These are phyloP conservation scores for Mycocentrospora acerina DNA, from an alignment of 2,329 filamentous ascomycete genomes.

Conservation along the genomic window DNA sequence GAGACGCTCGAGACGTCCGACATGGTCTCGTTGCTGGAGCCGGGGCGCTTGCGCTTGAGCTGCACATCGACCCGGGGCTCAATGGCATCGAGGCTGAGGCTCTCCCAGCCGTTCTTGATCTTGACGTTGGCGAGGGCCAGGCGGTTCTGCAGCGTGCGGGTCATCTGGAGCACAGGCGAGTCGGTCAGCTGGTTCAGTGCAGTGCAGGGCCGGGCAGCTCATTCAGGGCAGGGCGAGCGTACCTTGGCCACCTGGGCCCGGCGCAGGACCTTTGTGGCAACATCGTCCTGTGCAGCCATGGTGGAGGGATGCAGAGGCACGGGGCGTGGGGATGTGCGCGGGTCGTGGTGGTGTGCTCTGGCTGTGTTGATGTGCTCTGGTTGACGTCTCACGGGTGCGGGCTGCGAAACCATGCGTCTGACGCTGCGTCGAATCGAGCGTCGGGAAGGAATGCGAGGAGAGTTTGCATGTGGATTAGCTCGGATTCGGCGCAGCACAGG, in stretches of 20 bases:
- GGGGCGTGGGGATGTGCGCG: constrained; percentile 15
- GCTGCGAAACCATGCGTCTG: constrained; percentile 25
- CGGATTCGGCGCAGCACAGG: constrained; percentile 26
- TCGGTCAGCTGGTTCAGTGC: no score
- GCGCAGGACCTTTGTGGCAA: constrained; percentile 46
- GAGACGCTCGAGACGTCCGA: constrained; percentile 86
- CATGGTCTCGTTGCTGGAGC: constrained; percentile 68
- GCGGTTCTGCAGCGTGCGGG: constrained; percentile 86
- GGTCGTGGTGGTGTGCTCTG: constrained; percentile 23
- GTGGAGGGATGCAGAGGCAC: constrained; percentile 14
- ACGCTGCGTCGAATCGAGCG: constrained; percentile 38
- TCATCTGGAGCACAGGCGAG: constrained; percentile 65
- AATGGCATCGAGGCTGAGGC: constrained; percentile 80
- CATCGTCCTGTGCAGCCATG: constrained; percentile 43
- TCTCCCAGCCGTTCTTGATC: constrained; percentile 92
- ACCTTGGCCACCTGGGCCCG: constrained; percentile 49
- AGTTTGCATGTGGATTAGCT: constrained; percentile 27
- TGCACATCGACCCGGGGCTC: constrained; percentile 82
- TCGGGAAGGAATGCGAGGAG: constrained; percentile 32
- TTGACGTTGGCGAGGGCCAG: constrained; percentile 96
- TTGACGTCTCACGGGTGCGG: constrained; percentile 29
- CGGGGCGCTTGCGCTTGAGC: constrained; percentile 70
- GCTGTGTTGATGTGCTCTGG: constrained; percentile 22
- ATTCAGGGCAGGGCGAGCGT: constrained; percentile 17
- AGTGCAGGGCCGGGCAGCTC: no score